These are phyloP conservation scores for Piloderma croceum DNA, from an alignment of 768 basidiomycete species.

Conservation along the genomic window DNA sequence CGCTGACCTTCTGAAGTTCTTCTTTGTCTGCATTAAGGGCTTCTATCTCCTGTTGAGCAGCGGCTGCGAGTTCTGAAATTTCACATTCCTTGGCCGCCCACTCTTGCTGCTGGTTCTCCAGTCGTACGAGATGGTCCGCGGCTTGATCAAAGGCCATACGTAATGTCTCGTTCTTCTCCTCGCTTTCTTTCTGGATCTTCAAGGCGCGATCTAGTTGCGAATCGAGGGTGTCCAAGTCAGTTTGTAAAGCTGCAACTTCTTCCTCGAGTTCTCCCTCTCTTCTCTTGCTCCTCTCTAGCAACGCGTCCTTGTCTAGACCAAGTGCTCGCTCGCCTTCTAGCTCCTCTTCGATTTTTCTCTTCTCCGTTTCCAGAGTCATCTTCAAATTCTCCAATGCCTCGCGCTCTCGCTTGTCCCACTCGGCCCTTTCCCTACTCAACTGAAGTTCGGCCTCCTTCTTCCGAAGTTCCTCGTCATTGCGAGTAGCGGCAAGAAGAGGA, in stretches of 20 bases:
- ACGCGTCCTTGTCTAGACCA: slow-evolving; percentile 74
- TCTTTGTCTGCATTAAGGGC: slow-evolving; percentile 53
- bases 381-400: slow-evolving; percentile 74
- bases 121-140: slow-evolving; percentile 75
- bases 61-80: slow-evolving; percentile 50
- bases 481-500: slow-evolving; percentile 86
- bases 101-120: slow-evolving; percentile 71
- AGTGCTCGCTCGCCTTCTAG: slow-evolving; percentile 79
- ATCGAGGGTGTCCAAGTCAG: slow-evolving; percentile 79
- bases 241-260: slow-evolving; percentile 72
- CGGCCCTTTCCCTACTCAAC: slow-evolving; percentile 76
- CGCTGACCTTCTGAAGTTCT: slow-evolving; percentile 56
- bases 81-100: slow-evolving; percentile 63
- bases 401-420: slow-evolving; percentile 78
- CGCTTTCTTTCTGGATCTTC: slow-evolving; percentile 69
- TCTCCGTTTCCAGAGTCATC: slow-evolving; percentile 79
- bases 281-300: slow-evolving; percentile 78
- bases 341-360: slow-evolving; percentile 73
- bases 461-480: slow-evolving; percentile 87
- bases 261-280: slow-evolving; percentile 85
- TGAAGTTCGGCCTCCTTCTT: slow-evolving; percentile 81
- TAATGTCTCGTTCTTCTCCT: slow-evolving; percentile 70
- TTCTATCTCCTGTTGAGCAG: slow-evolving; percentile 55
- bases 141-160: slow-evolving; percentile 76
- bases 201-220: slow-evolving; percentile 80